Base-by-base conservation (phyloP, 441 rosid genomes). In the Metrosideros polymorpha region DNA sequence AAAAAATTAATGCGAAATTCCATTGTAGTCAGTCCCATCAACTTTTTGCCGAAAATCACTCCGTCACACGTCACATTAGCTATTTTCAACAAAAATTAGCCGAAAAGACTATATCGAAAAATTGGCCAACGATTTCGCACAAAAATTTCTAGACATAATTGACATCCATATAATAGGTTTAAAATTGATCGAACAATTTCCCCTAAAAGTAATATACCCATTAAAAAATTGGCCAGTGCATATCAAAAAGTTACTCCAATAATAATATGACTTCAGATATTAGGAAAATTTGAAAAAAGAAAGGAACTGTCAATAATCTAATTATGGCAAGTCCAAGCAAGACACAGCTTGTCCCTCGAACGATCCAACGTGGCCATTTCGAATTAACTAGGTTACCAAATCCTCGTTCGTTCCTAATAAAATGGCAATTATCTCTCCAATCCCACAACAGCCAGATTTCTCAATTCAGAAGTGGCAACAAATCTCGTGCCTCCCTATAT, bases 41-140 rank as follows among this genome's bases (percentile, higher is more conserved):
- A 12, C 7, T 35, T 66, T 66, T 0, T 4, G 0, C 13, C 7
- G 2, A 12, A 35, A 66, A 9, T 25, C 5, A 5, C 17, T n/a
- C n/a, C n/a, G n/a, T 14, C 6, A 14, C 18, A 0, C 5, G 52
- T 12, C 18, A 14, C 6, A n/a, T 57, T 0, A 24, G 0, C 0
- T 1, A 57, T 57, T 57, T 57, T 0, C 0, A 0, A 13, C 0
- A 0, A 59, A n/a, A 13, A 59, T n/a, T 29, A 2, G 1, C 29
- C 4, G 12, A 5, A 56, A 56, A 27, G 2, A 55, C 7, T 4
- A 55, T 55, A n/a, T n/a, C n/a, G n/a, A n/a, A n/a, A n/a, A n/a
- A n/a, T n/a, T n/a, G n/a, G n/a, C n/a, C n/a, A n/a, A n/a, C n/a
- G n/a, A n/a, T n/a, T n/a, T n/a, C n/a, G n/a, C n/a, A n/a, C n/a